Conservation (phyloP, 495 filamentous ascomycete genomes). For the Aeminium ludgeri region DNA sequence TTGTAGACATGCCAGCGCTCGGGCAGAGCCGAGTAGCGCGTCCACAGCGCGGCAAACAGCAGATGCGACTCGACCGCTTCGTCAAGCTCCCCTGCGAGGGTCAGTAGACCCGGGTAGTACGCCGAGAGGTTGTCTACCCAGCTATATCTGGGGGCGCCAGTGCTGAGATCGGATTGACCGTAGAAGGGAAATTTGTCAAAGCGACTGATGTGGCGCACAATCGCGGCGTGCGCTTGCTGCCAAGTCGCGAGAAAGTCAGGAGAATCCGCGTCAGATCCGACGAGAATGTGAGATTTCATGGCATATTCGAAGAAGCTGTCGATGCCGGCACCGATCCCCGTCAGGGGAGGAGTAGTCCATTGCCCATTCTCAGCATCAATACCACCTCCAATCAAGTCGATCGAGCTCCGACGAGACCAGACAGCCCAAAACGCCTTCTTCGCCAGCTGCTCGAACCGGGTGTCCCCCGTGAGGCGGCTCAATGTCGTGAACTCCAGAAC, state of each 20-base stretch:
- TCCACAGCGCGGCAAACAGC: slow-evolving; percentile 84
- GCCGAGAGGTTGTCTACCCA: slow-evolving; percentile 95
- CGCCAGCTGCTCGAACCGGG: slow-evolving; percentile 67
- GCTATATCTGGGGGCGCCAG: slow-evolving; percentile 62
- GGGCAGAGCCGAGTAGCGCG: slow-evolving; percentile 75
- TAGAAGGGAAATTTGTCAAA: slow-evolving; percentile 77
- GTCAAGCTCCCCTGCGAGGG: slow-evolving; percentile 70
- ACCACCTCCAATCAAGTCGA: slow-evolving; percentile 78
- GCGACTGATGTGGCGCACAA: slow-evolving; percentile 68
- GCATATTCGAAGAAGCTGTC: slow-evolving; percentile 99
- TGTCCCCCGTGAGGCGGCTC: slow-evolving; percentile 75
- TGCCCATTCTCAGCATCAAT: slow-evolving; percentile 82
- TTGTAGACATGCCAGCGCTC: slow-evolving; percentile 62
- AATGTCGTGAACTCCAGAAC: slow-evolving; percentile 84
- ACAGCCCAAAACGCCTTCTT: slow-evolving; percentile 93
- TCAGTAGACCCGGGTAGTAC: slow-evolving; percentile 85
- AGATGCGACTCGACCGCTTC: slow-evolving; percentile 81
- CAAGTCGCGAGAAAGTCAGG: slow-evolving; percentile 57
- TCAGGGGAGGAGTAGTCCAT: slow-evolving; percentile 63
- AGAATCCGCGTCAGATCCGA: slow-evolving; percentile 38
- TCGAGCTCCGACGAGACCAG: slow-evolving; percentile 68
- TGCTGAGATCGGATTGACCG: slow-evolving; percentile 72
- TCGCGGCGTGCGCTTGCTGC: slow-evolving; percentile 67
- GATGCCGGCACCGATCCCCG: slow-evolving; percentile 86
- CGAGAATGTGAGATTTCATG: slow-evolving; percentile 76